Evolutionary conservation across 2,329 filamentous ascomycete species (phyloP), one percentile per base, ranked within the genome.

Genomic region (Alternaria ethzedia): DNA sequence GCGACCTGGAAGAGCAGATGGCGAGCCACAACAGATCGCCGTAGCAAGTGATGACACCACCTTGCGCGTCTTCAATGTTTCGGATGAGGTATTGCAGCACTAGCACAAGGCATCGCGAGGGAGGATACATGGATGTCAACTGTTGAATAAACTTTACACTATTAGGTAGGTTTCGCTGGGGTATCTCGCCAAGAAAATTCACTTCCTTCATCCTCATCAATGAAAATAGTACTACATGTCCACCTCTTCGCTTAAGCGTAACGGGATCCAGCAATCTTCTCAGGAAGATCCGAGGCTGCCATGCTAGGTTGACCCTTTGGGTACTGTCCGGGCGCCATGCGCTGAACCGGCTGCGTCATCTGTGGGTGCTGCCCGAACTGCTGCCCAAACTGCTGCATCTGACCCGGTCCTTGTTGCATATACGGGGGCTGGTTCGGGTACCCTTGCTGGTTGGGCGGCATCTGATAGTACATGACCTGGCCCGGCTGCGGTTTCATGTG

Each of bases 1-100:
- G 78, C 74, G 78, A 46, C 75, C 78, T 1, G 58, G 52, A 1
- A 54, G 47, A 12, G 43, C 25, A 2, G 43, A 50, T 6, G 64
- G 57, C 8, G 63, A 47, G 7, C 36, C 57, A 46, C 68, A 70
- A 46, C 75, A 81, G 61, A 69, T 83, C 58, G 80, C 80, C 5
- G 77, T 80, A 9, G 79, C 77, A 15, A 82, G 81, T 55, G 81
- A 83, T 54, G 82, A 83, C 70, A 75, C 67, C 5, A 81, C 79
- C 5, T 65, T 83, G 13, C 72, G 81, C 30, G 72, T 83, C 2
- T 79, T 71, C 50, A 70, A 74, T 25, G 41, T 76, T 13, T n/a
- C 15, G 9, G 17, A 41, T 41, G 20, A 41, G 21, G n/a, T 13
- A 17, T 30, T 21, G 20, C 36, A 46, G 50, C 25, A 51, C 6